Evolutionary conservation across 2,329 filamentous ascomycete genomes (phyloP), one percentile per base, ranked within the genome.

Genomic region (Aspergillus brunneoviolaceus): DNA sequence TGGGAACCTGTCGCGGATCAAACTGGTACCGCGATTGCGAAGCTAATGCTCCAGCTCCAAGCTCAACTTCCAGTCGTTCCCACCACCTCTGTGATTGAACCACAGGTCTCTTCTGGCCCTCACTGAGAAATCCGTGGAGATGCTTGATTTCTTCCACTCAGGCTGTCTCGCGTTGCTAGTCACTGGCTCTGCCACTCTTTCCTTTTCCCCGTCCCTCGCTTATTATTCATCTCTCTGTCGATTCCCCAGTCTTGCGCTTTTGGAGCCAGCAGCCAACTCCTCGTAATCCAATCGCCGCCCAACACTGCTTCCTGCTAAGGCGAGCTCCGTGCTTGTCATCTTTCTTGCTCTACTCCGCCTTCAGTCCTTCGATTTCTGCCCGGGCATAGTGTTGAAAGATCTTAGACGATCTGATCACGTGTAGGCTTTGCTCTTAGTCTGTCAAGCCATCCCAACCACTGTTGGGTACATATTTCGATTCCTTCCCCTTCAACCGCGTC

Each of bases 101-200:
- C 35, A 48, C 23, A 31, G 33, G 50, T 42, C 25, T 23, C 27
- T 19, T 6, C 19, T 27, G 5, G 39, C n/a, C 33, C 16, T 48
- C 31, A 14, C 21, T 39, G 49, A 58, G 39, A 48, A 55, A 53
- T 55, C 48, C 51, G 48, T 52, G 42, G 31, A 50, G 33, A 58
- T 60, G 49, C 51, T 39, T 57, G 55, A 31, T 51, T 55, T 45
- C 53, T 48, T 50, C 54, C 52, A 31, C 42, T 49, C 27, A 25
- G 49, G 51, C 25, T 12, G 39, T 31, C 52, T 55, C 11, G 7
- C 52, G 25, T 11, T 14, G 25, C 52, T 29, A 5, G 9, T 19
- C 19, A 16, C 39, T 45, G 39, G 39, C 39, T 45, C 39, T 45
- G 39, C 39, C 16, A n/a, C 6, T 45, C 7, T 19, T 19, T 45